phyloP scores from a whole-genome alignment of 768 basidiomycete genomes.

The Fistulinella prunicolor region DNA sequence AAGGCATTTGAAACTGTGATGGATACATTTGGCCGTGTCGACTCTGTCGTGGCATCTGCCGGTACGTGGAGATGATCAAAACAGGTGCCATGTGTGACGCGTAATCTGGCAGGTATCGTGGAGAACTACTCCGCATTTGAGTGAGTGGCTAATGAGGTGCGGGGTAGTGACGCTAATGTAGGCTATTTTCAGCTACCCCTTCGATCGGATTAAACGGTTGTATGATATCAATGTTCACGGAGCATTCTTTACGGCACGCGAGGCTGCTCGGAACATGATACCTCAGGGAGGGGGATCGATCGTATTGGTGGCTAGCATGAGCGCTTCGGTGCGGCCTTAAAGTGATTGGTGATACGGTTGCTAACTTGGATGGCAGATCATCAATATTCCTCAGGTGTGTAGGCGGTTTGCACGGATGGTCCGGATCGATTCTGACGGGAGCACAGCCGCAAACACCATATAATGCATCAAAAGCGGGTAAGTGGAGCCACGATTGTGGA shows the following conservation, averaged over 20 bases:
- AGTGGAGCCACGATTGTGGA: slow-evolving; percentile 10
- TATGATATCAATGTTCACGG: slow-evolving; percentile 95
- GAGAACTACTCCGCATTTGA: slow-evolving; percentile 88
- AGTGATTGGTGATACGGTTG: not conserved
- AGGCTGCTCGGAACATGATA: slow-evolving; percentile 92
- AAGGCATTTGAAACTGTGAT: slow-evolving; percentile 63
- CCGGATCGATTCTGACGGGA: not conserved
- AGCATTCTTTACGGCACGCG: slow-evolving; percentile 92
- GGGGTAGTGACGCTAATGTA: slow-evolving; percentile 8
- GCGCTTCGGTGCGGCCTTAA: slow-evolving; percentile 62
- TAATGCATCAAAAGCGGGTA: slow-evolving; percentile 92
- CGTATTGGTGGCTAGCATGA: slow-evolving; percentile 88
- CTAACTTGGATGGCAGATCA: slow-evolving; percentile 48
- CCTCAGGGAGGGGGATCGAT: slow-evolving; percentile 75
- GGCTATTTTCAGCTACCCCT: slow-evolving; percentile 64
- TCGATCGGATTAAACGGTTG: slow-evolving; percentile 76
- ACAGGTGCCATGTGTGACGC: not conserved
- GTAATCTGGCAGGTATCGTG: slow-evolving; percentile 57
- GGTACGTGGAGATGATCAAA: slow-evolving; percentile 44
- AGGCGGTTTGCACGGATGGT: not conserved
- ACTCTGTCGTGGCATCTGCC: slow-evolving; percentile 85
- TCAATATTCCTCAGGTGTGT: slow-evolving; percentile 83
- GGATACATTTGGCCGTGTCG: slow-evolving; percentile 66
- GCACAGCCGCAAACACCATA: slow-evolving; percentile 85
- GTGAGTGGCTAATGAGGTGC: slow-evolving; percentile 43